Conservation (phyloP, 2,329 filamentous ascomycete genomes). For the Fusarium devonianum region DNA sequence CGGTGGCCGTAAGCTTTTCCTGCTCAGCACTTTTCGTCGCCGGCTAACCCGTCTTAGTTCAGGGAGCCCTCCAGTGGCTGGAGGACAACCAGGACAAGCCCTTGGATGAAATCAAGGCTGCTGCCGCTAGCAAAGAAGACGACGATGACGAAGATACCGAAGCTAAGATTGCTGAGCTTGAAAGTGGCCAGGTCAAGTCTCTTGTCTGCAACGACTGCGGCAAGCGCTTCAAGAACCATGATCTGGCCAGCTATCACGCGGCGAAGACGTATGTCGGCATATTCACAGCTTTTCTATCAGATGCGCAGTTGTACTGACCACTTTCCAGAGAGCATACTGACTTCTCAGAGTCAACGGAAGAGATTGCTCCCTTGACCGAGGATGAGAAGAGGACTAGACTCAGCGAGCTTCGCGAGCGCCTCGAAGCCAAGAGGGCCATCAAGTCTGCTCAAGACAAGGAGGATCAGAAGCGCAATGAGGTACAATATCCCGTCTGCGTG, state of each 20-base stretch:
- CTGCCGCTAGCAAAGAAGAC: slow-evolving; percentile 52
- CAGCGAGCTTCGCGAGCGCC: slow-evolving; percentile 73
- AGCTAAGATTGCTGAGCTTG: slow-evolving; percentile 69
- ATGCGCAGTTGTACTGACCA: too few relatives aligned
- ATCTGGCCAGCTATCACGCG: slow-evolving; percentile 88
- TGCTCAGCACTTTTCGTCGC: not conserved
- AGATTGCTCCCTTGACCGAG: slow-evolving; percentile 87
- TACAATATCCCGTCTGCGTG: slow-evolving; percentile 43
- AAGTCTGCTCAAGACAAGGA: slow-evolving; percentile 78
- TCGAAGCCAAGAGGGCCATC: slow-evolving; percentile 74
- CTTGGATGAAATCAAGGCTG: slow-evolving; percentile 77
- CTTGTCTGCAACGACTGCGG: slow-evolving; percentile 94
- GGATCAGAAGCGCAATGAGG: slow-evolving; percentile 86
- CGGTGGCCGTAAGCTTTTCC: slow-evolving; percentile 70
- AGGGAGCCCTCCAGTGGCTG: slow-evolving; percentile 92
- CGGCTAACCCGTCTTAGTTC: slow-evolving; percentile 62
- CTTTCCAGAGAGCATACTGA: slow-evolving; percentile 76
- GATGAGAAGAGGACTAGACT: slow-evolving; percentile 88
- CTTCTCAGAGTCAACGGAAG: slow-evolving; percentile 92
- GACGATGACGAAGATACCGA: slow-evolving; percentile 58
- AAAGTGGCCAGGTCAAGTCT: slow-evolving; percentile 77
- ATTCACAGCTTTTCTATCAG: too few relatives aligned
- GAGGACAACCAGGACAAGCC: slow-evolving; percentile 89
- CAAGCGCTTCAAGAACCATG: slow-evolving; percentile 84
- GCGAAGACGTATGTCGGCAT: slow-evolving; percentile 71